Evolutionary conservation across 164 flowering plant species (phyloP), one percentile per base, ranked within the genome.

Genomic region (Berberis thunbergii): DNA sequence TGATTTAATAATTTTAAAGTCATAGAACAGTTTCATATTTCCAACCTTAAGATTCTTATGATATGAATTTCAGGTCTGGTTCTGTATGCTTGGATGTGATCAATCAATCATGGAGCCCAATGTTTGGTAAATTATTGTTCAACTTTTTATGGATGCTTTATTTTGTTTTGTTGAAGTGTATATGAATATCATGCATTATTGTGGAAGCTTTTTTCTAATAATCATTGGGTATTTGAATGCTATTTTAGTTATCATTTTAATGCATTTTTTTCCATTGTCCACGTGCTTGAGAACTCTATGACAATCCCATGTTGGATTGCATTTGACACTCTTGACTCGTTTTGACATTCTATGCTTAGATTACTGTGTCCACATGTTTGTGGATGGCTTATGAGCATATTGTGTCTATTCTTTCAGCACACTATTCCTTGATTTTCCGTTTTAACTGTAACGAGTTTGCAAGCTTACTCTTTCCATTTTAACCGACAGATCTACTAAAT

Each of bases 41-140:
- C 26, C 26, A 26, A 26, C 26, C 26, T 26, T 26, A 26, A 52
- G 11, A 0, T 52, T 52, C 10, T 52, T 12, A 4, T 52, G n/a
- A 10, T 10, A 3, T 61, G 10, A 54, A 59, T 68, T 71, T 75
- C 88, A 94, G 98, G 73, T 94, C 97, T 59, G 98, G 98, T 64
- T 88, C 98, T 62, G 93, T 90, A 40, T 94, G 98, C 84, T 82
- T 94, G 87, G 97, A 94, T 74, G 98, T 94, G 43, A 94, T 94
- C 65, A 91, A 91, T 70, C 96, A 94, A 76, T 79, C 96, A 48
- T 91, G 96, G 96, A 94, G 98, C 76, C 97, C 98, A 61, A 91
- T 94, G 97, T 94, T 88, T 75, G 97, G 98, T 90, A 82, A 80
- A 41, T 12, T 2, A 43, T 59, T 44, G 4, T 61, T 2, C 8